Evolutionary conservation across 441 rosid genomes (phyloP).

Genomic region (Dalechampia spathulata): DNA sequence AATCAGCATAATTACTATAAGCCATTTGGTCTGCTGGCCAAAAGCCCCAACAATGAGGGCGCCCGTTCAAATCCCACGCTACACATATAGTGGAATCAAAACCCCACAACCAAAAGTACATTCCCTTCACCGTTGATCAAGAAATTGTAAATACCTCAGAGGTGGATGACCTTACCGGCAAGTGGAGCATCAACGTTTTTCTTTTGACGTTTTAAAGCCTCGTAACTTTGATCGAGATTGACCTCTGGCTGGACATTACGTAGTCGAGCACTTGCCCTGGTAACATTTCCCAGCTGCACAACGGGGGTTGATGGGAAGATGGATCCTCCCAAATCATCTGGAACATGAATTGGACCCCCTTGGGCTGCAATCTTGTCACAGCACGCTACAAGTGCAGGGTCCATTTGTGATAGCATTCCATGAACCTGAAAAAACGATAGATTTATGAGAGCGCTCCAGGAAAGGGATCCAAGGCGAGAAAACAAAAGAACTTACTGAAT

Average conservation of each 20-base stretch:
- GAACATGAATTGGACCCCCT: constrained; percentile 81
- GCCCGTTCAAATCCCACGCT: too few species aligned
- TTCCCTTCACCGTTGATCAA: too few species aligned
- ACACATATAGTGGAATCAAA: too few species aligned
- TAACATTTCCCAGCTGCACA: constrained; percentile 68
- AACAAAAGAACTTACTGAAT: constrained; percentile 51
- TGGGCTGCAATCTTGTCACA: constrained; percentile 87
- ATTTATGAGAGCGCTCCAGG: neutral
- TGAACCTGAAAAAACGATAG: constrained; percentile 53
- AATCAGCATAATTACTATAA: too few species aligned
- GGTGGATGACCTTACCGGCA: constrained; percentile 38
- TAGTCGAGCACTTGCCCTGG: constrained; percentile 92
- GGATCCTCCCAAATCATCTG: constrained; percentile 70
- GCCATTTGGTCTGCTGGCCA: too few species aligned
- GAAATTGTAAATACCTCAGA: too few species aligned
- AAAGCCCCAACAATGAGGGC: too few species aligned
- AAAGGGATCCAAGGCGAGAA: neutral
- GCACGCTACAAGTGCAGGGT: constrained; percentile 77
- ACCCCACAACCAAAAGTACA: too few species aligned
- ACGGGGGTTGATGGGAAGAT: constrained; percentile 65
- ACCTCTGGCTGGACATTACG: constrained; percentile 90
- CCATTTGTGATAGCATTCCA: constrained; percentile 98
- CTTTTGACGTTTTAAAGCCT: constrained; percentile 72
- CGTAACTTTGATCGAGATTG: constrained; percentile 66
- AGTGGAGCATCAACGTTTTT: constrained; percentile 42